phyloP scores from a whole-genome alignment of 2,329 filamentous ascomycete species.

The Didymellaceae sp. region DNA sequence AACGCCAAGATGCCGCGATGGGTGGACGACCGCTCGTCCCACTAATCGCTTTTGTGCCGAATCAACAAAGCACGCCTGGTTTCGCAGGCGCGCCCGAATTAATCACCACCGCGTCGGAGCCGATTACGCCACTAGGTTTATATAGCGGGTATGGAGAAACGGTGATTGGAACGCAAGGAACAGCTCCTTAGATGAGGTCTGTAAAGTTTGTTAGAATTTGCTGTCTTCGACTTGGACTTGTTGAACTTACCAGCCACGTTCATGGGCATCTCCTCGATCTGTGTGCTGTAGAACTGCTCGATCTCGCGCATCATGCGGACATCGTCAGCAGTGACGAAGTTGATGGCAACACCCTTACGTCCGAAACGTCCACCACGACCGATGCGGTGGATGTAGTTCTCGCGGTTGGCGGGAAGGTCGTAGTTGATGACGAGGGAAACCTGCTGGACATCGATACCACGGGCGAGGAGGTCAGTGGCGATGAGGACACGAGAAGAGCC shows the following conservation, averaged over 20 bases:
- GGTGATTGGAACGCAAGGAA: conserved; percentile 34
- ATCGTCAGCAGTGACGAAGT: conserved; percentile 99
- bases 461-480: conserved; percentile 94
- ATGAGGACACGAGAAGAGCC: conserved; percentile 98
- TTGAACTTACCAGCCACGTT: conserved; percentile 69
- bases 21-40: conserved; percentile 41
- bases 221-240: neutral
- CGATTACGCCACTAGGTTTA: conserved; percentile 32
- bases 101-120: conserved; percentile 38
- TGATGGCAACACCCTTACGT: conserved; percentile 99
- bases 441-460: conserved; percentile 99
- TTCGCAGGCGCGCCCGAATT: conserved; percentile 43
- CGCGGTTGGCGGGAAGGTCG: conserved; percentile 96
- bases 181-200: conserved; percentile 51
- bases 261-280: conserved; percentile 99
- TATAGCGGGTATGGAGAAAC: conserved; percentile 33
- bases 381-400: conserved; percentile 99
- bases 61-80: conserved; percentile 38
- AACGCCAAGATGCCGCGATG: conserved; percentile 52
- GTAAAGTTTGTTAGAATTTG: conserved; percentile 19
- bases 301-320: conserved; percentile 99
- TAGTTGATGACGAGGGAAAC: conserved; percentile 99
- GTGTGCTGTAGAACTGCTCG: conserved; percentile 99
- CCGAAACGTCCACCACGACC: conserved; percentile 99
- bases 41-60: conserved; percentile 46